These are phyloP conservation scores for Fusarium temperatum DNA, from an alignment of 2,329 filamentous ascomycete species.

Conservation along the genomic window DNA sequence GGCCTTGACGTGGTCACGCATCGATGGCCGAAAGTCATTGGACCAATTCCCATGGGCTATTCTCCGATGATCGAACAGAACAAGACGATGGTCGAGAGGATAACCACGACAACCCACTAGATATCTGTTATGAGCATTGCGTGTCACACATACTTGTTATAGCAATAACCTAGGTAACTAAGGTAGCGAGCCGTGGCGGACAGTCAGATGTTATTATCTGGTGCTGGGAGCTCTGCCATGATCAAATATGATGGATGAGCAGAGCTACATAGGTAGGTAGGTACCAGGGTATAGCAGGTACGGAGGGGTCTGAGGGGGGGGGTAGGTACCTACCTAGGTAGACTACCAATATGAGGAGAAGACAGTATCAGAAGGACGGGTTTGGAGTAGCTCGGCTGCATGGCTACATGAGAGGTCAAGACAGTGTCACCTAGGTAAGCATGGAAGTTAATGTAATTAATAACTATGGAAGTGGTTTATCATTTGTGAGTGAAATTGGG, in stretches of 20 bases:
- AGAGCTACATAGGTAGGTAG: not conserved
- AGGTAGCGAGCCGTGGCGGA: not conserved
- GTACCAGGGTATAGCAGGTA: not conserved
- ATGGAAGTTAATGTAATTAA: not conserved
- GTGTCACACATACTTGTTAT: not conserved
- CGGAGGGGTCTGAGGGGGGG: conserved; percentile 11
- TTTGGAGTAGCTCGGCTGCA: conserved; percentile 18
- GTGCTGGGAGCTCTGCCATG: not conserved
- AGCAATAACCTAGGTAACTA: not conserved
- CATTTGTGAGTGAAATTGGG: conserved; percentile 24
- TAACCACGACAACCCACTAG: not conserved
- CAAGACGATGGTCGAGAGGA: not conserved
- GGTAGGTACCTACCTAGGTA: not conserved
- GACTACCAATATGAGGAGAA: conserved; percentile 1
- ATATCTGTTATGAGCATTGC: conserved; percentile 3
- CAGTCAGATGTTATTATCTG: not conserved
- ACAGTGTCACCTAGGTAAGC: not conserved
- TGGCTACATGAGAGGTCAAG: conserved; percentile 17
- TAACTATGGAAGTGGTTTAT: conserved; percentile 13
- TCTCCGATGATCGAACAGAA: conserved; percentile 33
- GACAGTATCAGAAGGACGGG: conserved; percentile 12
- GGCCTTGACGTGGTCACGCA: conserved; percentile 42
- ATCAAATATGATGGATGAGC: not conserved
- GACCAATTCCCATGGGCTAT: conserved; percentile 30
- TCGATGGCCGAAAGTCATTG: conserved; percentile 34